Percentiles rank a stretch among this genome's conserved stretches.
These are phyloP conservation scores for Saturnispora bothae DNA, from an alignment of 805 yeast genomes.

Conservation along the genomic window DNA sequence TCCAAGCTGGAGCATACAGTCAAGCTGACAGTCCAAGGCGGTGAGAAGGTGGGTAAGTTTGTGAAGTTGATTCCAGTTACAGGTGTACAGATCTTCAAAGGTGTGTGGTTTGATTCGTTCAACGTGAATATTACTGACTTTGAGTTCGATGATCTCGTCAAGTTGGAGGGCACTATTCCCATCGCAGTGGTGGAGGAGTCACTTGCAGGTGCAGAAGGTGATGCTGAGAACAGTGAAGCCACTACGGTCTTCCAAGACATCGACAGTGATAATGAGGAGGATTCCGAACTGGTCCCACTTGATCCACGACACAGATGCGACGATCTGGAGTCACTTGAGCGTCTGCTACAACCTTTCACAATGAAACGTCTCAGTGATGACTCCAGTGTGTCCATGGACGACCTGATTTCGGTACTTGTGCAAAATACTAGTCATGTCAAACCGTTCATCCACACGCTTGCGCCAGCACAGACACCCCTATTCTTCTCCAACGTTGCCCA, in stretches of 20 bases:
- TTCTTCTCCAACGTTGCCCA: constrained; percentile 39
- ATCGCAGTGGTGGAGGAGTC: constrained; percentile 20
- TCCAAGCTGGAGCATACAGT: constrained; percentile 4
- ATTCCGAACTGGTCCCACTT: constrained; percentile 9
- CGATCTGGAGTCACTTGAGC: constrained; percentile 16
- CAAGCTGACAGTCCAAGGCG: constrained; percentile 11
- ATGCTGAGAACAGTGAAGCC: constrained; percentile 6
- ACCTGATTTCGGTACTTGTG: constrained; percentile 24
- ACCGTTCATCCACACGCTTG: constrained; percentile 43
- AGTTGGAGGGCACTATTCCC: constrained; percentile 14
- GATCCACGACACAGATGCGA: constrained; percentile 17
- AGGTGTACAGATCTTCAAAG: constrained; percentile 12
- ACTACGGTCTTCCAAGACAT: constrained; percentile 11
- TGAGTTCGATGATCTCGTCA: constrained; percentile 26
- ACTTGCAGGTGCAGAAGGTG: constrained; percentile 10
- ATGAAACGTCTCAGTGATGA: constrained; percentile 17
- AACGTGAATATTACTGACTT: constrained; percentile 20
- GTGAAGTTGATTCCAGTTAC: constrained; percentile 6
- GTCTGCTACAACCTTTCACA: constrained; percentile 16
- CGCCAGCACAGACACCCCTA: constrained; percentile 31
- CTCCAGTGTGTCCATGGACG: constrained; percentile 13
- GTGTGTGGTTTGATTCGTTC: constrained; percentile 22
- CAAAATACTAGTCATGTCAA: constrained; percentile 35
- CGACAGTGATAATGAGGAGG: constrained; percentile 6
- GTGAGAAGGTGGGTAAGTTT: constrained; percentile 12